phyloP scores from a whole-genome alignment of 345 rosid species.

The Salix caprea region DNA sequence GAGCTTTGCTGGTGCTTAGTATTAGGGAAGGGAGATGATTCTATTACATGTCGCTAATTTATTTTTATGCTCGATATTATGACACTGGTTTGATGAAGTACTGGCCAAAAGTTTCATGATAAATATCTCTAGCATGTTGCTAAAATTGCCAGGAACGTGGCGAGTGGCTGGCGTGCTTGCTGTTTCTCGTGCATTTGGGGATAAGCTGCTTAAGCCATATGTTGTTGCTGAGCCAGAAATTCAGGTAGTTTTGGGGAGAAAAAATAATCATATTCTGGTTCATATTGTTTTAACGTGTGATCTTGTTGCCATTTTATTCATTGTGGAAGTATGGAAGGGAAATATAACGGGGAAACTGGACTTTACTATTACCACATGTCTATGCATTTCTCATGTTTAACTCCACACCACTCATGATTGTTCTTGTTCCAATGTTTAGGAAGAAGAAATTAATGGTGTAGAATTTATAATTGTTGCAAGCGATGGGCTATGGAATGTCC shows the following conservation, averaged over 20 bases:
- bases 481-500: conserved; percentile 62
- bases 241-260: conserved; percentile 32
- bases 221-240: conserved; percentile 71
- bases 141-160: conserved; percentile 39
- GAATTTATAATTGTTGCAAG: conserved; percentile 58
- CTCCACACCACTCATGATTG: conserved; percentile 7
- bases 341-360: not conserved
- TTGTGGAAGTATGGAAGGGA: not conserved
- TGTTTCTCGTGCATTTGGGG: conserved; percentile 66
- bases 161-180: conserved; percentile 50
- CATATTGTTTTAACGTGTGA: not conserved
- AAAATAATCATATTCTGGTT: not conserved
- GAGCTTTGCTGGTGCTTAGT: not conserved
- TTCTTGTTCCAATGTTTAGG: conserved; percentile 29
- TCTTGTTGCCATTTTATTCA: not conserved
- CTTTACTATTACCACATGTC: not conserved
- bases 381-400: not conserved
- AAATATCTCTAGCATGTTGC: conserved; percentile 1
- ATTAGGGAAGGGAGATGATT: not conserved
- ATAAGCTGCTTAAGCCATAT: conserved; percentile 49
- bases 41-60: not conserved
- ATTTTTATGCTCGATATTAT: not conserved
- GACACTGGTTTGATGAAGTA: not conserved
- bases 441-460: conserved; percentile 42
- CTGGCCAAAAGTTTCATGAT: not conserved